Percentiles rank a stretch among this genome's conserved stretches.
These are phyloP conservation scores for Neopestalotiopsis sp. DNA, from an alignment of 2,329 filamentous ascomycete species.

Conservation along the genomic window DNA sequence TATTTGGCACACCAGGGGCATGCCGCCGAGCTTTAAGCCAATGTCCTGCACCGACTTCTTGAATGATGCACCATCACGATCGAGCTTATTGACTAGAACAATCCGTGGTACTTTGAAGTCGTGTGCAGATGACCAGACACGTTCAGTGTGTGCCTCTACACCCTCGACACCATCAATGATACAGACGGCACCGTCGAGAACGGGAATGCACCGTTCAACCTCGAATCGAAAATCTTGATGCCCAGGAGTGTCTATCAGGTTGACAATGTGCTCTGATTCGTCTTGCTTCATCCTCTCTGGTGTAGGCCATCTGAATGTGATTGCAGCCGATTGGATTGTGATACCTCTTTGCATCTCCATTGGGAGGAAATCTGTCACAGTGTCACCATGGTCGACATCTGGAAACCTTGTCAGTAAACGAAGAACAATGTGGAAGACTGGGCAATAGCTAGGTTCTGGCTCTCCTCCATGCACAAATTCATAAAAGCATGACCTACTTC, in stretches of 20 bases:
- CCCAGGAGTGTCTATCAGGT: constrained; percentile 94
- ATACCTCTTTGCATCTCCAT: constrained; percentile 92
- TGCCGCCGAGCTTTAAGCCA: constrained; percentile 77
- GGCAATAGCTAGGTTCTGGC: background rate
- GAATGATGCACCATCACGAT: constrained; percentile 83
- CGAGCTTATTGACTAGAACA: constrained; percentile 84
- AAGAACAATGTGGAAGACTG: background rate
- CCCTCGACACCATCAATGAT: constrained; percentile 92
- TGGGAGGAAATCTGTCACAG: constrained; percentile 95
- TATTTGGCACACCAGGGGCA: constrained; percentile 92
- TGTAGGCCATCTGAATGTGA: constrained; percentile 90
- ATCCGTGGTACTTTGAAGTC: constrained; percentile 84
- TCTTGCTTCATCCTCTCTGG: constrained; percentile 38
- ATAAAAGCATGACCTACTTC: constrained; percentile 53
- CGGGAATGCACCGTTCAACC: constrained; percentile 85
- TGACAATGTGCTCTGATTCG: constrained; percentile 62
- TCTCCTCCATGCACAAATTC: background rate
- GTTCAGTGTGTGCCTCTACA: constrained; percentile 95
- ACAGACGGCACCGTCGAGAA: constrained; percentile 90
- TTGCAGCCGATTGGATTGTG: constrained; percentile 96
- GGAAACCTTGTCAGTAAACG: constrained; percentile 5
- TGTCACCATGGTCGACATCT: constrained; percentile 96
- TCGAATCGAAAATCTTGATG: constrained; percentile 98
- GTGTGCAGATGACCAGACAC: constrained; percentile 92
- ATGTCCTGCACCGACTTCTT: constrained; percentile 86